Evolutionary conservation across 768 basidiomycete genomes (phyloP), one percentile per base, ranked within the genome.

Genomic region (Leucosporidium yakuticum): DNA sequence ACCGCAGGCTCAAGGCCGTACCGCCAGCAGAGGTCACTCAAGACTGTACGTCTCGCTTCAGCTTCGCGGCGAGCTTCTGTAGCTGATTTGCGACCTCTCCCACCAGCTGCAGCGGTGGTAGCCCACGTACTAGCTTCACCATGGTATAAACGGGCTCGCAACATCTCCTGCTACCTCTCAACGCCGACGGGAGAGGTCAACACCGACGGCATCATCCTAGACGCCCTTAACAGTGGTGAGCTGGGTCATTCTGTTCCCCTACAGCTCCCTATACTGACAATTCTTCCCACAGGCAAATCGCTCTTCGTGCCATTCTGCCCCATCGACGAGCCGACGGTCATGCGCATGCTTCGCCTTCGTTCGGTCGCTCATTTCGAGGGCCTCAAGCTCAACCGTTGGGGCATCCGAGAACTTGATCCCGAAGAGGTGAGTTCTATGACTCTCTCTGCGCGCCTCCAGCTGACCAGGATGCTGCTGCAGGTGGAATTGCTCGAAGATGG

Each of bases 251-350:
- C 4, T 27, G 7, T 19, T 14, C 12, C 14, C 2, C 9, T 25
- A 27, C 25, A 39, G n/a, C 25, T 4, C 15, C 8, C 25, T 21
- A 23, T 25, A 20, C 36, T 21, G 6, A 44, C 14, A 8, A 3
- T 11, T 6, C n/a, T 36, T 9, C 11, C 14, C n/a, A 11, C 8
- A 17, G 63, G 61, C 50, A 73, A 73, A 48, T 55, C 56, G 23
- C 47, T 73, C 51, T 73, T 56, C 49, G 39, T 73, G 11, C 71
- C 71, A 1, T 73, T 62, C 55, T 73, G 71, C 60, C 68, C 68
- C 15, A 32, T 59, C 14, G 63, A 69, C 31, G 63, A 64, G 60
- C 69, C 64, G 48, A 69, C 65, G 20, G 47, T 27, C 20, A 73
- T 73, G 71, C 50, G 60, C 47, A 73, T 73, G 71, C 63, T 73